A percentile compares a stretch with the other conserved stretches of the same genome.
phyloP scores from a whole-genome alignment of 2,329 filamentous ascomycete species.

The Colletotrichum salicis region DNA sequence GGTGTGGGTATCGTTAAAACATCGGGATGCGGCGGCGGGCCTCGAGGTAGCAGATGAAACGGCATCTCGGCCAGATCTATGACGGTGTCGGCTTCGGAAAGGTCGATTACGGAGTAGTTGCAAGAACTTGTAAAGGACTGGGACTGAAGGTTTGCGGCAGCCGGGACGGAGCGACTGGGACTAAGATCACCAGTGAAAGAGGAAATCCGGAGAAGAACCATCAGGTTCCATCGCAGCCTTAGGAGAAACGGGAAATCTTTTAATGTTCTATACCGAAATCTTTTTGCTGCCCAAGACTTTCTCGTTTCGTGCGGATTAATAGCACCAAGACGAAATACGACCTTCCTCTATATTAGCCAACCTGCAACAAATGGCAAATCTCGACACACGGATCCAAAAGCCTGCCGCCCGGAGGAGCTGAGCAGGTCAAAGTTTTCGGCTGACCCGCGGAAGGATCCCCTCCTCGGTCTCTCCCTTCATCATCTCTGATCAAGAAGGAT shows the following conservation, averaged over 20 bases:
- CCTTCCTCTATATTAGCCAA: not conserved
- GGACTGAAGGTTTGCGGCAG: not conserved
- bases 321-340: not conserved
- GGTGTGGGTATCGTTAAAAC: slow-evolving; percentile 44
- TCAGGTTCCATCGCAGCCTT: not conserved
- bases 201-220: not conserved
- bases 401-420: not conserved
- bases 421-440: not conserved
- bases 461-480: not conserved
- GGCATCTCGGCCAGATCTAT: not conserved
- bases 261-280: not conserved
- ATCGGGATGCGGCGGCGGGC: slow-evolving; percentile 36
- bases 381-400: not conserved
- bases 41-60: not conserved
- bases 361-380: not conserved
- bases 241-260: not conserved
- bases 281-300: not conserved
- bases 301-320: not conserved
- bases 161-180: not conserved
- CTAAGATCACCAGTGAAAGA: not conserved
- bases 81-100: not conserved
- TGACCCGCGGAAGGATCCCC: not conserved
- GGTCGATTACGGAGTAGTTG: not conserved
- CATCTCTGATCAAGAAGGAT: not conserved
- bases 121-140: not conserved